These are phyloP conservation scores for Nemania bipapillata DNA, from an alignment of 2,329 filamentous ascomycete species.

Conservation along the genomic window DNA sequence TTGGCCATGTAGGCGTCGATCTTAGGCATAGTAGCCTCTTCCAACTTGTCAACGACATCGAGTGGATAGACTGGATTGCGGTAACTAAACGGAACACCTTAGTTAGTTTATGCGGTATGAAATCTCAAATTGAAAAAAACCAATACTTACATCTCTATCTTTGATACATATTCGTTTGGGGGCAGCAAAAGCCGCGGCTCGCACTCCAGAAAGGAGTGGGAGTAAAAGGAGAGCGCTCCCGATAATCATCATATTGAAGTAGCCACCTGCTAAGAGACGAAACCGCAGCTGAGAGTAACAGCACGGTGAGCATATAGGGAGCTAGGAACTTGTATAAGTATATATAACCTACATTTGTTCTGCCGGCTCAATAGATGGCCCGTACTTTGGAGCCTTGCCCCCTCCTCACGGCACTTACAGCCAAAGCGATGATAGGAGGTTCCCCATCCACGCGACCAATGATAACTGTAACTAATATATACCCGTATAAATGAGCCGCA, in stretches of 20 bases:
- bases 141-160: conserved; percentile 42
- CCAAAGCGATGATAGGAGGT: conserved; percentile 41
- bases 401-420: conserved; percentile 48
- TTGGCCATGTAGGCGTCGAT: conserved; percentile 44
- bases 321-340: conserved; percentile 36
- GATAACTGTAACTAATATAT: conserved; percentile 39
- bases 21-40: conserved; percentile 48
- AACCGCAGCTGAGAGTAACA: conserved; percentile 28
- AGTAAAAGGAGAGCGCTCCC: conserved; percentile 42
- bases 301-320: conserved; percentile 18
- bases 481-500: conserved; percentile 37
- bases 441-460: conserved; percentile 45
- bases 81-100: conserved; percentile 29
- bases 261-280: conserved; percentile 32
- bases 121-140: background rate
- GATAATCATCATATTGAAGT: conserved; percentile 42
- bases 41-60: conserved; percentile 49
- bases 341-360: conserved; percentile 43
- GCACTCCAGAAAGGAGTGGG: conserved; percentile 44
- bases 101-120: conserved; percentile 24
- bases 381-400: conserved; percentile 38
- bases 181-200: conserved; percentile 35
- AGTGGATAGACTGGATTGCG: conserved; percentile 49
- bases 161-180: conserved; percentile 35
- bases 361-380: conserved; percentile 45